phyloP scores from a whole-genome alignment of 1,284 basidiomycete genomes.

The Puccinia novopanici region DNA sequence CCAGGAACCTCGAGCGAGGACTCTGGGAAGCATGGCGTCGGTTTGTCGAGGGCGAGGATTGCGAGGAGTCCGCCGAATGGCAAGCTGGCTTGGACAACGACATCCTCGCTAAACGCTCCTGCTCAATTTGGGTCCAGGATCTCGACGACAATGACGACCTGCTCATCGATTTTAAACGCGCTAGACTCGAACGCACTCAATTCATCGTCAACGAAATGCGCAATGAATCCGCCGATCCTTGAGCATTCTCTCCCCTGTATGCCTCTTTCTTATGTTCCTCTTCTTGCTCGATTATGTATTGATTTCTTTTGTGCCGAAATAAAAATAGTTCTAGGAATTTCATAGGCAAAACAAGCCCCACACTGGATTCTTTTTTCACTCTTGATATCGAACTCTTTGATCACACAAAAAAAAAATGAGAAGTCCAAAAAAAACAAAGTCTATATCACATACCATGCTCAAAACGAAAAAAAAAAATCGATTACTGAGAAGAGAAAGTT shows the following conservation, averaged over 20 bases:
- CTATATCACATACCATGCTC: too few relatives aligned
- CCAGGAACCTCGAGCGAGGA: constrained; percentile 65
- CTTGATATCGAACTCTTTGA: not conserved
- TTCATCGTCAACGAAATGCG: constrained; percentile 5
- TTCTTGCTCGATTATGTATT: not conserved
- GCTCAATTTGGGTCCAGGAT: constrained; percentile 47
- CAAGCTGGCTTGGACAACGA: constrained; percentile 34
- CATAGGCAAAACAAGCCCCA: not conserved
- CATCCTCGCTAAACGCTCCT: not conserved
- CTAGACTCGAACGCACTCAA: constrained; percentile 11
- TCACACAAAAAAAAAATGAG: not conserved
- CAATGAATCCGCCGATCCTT: constrained; percentile 2
- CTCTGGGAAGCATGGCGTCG: constrained; percentile 65
- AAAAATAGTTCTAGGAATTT: not conserved
- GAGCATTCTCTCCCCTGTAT: not conserved
- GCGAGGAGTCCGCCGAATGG: constrained; percentile 61
- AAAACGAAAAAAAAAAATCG: not conserved
- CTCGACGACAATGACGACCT: constrained; percentile 1
- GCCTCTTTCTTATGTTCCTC: not conserved
- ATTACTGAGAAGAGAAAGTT: not conserved
- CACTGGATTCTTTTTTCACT: not conserved
- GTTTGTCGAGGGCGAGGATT: constrained; percentile 66
- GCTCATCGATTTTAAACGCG: not conserved
- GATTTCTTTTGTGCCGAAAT: not conserved
- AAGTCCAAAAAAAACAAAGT: not conserved